Percentiles rank a stretch among this genome's conserved stretches.
Evolutionary conservation across 106 monocot genomes (phyloP).

Genomic region (Dendrobium huoshanense): DNA sequence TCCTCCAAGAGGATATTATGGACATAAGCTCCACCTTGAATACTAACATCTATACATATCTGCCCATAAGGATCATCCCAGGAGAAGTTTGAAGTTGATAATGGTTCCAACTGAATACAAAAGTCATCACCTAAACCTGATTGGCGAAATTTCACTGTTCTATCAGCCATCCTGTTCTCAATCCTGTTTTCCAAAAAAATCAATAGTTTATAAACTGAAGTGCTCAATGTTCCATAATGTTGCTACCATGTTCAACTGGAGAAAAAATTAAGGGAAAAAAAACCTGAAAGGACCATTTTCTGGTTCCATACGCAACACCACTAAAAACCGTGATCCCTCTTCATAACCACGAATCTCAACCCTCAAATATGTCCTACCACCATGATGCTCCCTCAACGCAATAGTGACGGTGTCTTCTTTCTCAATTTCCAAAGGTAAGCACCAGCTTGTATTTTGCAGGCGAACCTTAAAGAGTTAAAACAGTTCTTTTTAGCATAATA

Average conservation of each 20-base stretch:
- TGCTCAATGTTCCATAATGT: neutral
- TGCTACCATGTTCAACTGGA: neutral
- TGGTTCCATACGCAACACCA: constrained; percentile 67
- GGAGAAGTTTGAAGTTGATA: constrained; percentile 67
- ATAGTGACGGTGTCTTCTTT: constrained; percentile 75
- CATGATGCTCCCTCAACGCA: constrained; percentile 52
- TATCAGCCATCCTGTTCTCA: constrained; percentile 62
- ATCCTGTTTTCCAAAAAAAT: constrained; percentile 42
- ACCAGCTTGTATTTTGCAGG: constrained; percentile 77
- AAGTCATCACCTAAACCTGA: constrained; percentile 54
- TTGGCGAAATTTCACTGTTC: constrained; percentile 47
- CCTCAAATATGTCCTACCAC: constrained; percentile 57
- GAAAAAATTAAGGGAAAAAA: constrained; percentile 9
- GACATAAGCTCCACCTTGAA: constrained; percentile 24
- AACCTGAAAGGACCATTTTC: constrained; percentile 79
- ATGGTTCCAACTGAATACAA: constrained; percentile 56
- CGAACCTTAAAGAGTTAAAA: constrained; percentile 39
- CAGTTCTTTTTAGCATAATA: constrained; percentile 10
- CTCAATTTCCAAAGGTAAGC: constrained; percentile 68
- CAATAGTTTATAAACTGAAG: neutral
- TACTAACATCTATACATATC: constrained; percentile 50
- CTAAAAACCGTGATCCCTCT: constrained; percentile 83
- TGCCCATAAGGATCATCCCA: constrained; percentile 79
- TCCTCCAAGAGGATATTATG: constrained; percentile 58
- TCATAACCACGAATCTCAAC: constrained; percentile 93